Conservation (phyloP, 495 filamentous ascomycete species). For the Lasiosphaeria ovina region DNA sequence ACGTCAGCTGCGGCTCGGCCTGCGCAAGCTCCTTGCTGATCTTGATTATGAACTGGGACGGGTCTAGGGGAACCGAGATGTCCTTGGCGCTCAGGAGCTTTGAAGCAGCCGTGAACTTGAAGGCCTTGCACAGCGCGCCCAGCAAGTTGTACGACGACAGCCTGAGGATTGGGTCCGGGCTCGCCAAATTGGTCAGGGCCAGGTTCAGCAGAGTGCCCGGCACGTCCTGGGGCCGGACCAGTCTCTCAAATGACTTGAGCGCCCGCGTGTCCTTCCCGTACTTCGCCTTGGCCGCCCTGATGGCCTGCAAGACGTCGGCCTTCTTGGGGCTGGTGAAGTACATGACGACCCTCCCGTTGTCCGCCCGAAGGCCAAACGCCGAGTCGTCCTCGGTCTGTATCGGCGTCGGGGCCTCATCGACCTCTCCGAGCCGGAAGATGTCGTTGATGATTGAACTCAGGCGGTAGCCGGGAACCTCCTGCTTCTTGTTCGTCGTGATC, state of each 20-base stretch:
- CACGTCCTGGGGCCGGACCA: slow-evolving; percentile 65
- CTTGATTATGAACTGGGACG: slow-evolving; percentile 61
- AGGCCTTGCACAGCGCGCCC: slow-evolving; percentile 60
- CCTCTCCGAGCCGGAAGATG: slow-evolving; percentile 61
- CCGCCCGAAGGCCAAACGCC: slow-evolving; percentile 63
- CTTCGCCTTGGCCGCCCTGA: slow-evolving; percentile 58
- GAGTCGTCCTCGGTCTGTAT: slow-evolving; percentile 64
- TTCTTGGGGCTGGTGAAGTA: slow-evolving; percentile 63
- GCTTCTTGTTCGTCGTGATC: slow-evolving; percentile 63
- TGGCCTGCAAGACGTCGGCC: slow-evolving; percentile 57
- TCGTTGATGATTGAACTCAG: slow-evolving; percentile 63
- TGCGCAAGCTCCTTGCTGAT: slow-evolving; percentile 59
- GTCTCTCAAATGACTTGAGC: slow-evolving; percentile 55
- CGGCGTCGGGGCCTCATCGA: slow-evolving; percentile 61
- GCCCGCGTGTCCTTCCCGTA: slow-evolving; percentile 58
- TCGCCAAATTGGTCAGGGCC: slow-evolving; percentile 61
- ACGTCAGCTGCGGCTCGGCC: slow-evolving; percentile 63
- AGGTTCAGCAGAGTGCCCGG: slow-evolving; percentile 65
- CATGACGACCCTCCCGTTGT: slow-evolving; percentile 66
- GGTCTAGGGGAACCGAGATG: slow-evolving; percentile 56
- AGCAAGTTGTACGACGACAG: slow-evolving; percentile 63
- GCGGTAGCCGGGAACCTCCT: slow-evolving; percentile 58
- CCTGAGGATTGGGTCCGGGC: slow-evolving; percentile 53
- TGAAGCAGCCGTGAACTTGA: slow-evolving; percentile 60
- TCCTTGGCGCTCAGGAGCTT: slow-evolving; percentile 59